Percentiles rank a stretch among this genome's conserved stretches.
Conservation (phyloP, 2,329 filamentous ascomycete genomes). For the Mollisia scopiformis region DNA sequence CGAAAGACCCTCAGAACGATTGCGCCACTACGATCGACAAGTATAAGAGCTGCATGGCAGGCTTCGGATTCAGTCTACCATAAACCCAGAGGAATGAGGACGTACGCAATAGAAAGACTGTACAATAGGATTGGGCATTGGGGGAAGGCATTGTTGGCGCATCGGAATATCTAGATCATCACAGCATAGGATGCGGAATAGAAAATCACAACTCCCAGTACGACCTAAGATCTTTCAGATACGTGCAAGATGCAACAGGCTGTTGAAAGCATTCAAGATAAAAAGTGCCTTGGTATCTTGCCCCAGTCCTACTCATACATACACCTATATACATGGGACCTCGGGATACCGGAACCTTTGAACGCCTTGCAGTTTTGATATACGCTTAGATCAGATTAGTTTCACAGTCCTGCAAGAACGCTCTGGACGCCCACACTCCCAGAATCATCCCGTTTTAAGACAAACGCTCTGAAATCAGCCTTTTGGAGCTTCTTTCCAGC, state of each 20-base stretch:
- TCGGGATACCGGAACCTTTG: not conserved
- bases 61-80: conserved; percentile 78
- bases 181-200: conserved; percentile 14
- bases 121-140: conserved; percentile 14
- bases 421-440: conserved; percentile 80
- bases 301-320: not conserved
- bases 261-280: not conserved
- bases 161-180: conserved; percentile 10
- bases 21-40: conserved; percentile 82
- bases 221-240: not conserved
- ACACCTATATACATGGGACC: not conserved
- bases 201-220: conserved; percentile 29
- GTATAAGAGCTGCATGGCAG: conserved; percentile 91
- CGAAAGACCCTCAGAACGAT: conserved; percentile 79
- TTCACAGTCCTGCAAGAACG: conserved; percentile 61
- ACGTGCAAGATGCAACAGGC: not conserved
- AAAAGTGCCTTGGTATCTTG: not conserved
- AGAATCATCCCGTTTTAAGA: conserved; percentile 83
- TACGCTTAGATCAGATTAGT: conserved; percentile 4
- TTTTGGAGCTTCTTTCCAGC: conserved; percentile 60
- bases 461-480: conserved; percentile 80
- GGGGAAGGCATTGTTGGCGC: conserved; percentile 31
- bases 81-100: conserved; percentile 11
- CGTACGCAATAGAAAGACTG: not conserved
- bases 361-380: not conserved